These are phyloP conservation scores for Metarhizium robertsii DNA, from an alignment of 2,329 filamentous ascomycete species.

Conservation along the genomic window DNA sequence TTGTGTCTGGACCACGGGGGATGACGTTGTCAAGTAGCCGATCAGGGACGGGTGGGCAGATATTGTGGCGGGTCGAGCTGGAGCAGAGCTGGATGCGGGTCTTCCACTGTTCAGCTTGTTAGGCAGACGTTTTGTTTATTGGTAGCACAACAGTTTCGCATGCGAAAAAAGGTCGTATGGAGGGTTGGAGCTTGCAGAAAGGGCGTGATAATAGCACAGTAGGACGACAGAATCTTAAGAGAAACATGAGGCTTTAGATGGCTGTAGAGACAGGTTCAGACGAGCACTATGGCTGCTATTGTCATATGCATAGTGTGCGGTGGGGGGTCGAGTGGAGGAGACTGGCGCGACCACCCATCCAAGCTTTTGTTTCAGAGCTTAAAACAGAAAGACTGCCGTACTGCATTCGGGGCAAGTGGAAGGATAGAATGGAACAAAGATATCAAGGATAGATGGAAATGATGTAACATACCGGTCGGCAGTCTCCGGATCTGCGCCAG, in stretches of 20 bases:
- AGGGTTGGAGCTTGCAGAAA: not conserved
- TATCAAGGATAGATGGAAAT: not conserved
- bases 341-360: not conserved
- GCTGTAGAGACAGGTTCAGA: not conserved
- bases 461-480: constrained; percentile 1
- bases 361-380: not conserved
- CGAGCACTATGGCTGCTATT: not conserved
- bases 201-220: too few species aligned
- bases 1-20: constrained; percentile 53
- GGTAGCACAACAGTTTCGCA: not conserved
- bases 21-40: constrained; percentile 60
- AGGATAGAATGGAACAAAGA: not conserved
- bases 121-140: not conserved
- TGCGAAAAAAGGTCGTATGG: not conserved
- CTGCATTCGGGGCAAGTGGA: not conserved
- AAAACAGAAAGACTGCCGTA: not conserved
- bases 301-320: not conserved
- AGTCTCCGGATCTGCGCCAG: constrained; percentile 20
- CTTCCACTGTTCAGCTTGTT: constrained; percentile 1
- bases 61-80: constrained; percentile 18
- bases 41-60: constrained; percentile 56
- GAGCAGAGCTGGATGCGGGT: constrained; percentile 15
- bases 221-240: not conserved
- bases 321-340: not conserved
- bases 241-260: not conserved